Evolutionary conservation across 768 basidiomycete species (phyloP), one percentile per base, ranked within the genome.

Genomic region (Tephrocybe rancida): DNA sequence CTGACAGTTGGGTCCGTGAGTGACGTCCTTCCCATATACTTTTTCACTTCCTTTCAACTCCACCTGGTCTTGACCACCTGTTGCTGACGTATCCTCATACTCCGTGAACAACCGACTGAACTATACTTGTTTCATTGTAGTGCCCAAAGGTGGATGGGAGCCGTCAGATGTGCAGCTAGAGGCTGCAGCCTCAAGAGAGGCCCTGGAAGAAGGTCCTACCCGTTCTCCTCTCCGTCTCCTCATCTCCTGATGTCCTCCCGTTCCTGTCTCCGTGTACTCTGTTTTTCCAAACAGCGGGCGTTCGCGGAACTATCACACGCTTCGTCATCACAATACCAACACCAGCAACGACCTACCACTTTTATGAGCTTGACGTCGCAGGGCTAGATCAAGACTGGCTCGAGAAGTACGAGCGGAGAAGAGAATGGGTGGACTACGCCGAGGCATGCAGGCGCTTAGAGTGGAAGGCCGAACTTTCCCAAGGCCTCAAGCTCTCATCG

Each of bases 161-260:
- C 75, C 84, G 61, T 79, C 87, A 52, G 92, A 94, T 81, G 85
- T 80, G 63, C 79, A 77, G 71, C 76, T 93, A 65, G 90, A 92
- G 79, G 86, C 84, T 75, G 92, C 92, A 69, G 92, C 92, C 75
- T 88, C 84, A 65, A 83, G 92, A 72, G 92, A 94, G 85, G 92
- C 92, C 75, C 79, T 88, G 72, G 92, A 94, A 90, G 92, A 94
- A 93, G 92, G 92, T 94, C 89, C 85, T 85, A 85, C 84, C 84
- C 84, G 77, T 81, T 81, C 85, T 79, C 85, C 77, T 85, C 71
- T 81, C 76, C 80, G 82, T 87, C 81, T 77, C 79, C 77, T 80
- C 81, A 75, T 73, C 80, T 83, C 85, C 84, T 87, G 79, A 87
- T 83, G 72, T 73, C 74, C 66, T 74, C 75, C 71, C 73, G 61